Base-by-base conservation (phyloP, 2,329 filamentous ascomycete genomes). In the Epichloe coenophiala region DNA sequence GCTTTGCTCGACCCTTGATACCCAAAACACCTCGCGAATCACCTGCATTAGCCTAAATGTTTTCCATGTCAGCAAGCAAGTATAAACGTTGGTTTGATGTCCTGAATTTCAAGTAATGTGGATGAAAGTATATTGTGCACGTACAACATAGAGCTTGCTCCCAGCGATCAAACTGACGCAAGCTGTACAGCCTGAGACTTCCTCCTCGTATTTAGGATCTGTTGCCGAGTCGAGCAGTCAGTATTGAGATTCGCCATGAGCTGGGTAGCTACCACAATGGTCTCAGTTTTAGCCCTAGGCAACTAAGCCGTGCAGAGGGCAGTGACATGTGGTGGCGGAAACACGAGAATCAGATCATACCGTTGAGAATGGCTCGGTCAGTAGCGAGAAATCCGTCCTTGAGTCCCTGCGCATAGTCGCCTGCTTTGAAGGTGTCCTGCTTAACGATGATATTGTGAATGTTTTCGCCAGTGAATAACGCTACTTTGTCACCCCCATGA, bases 381-480 rank as follows among this genome's bases (percentile, higher is more conserved):
- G 90, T 96, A 45, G 93, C 93, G 51, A 98, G 76, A 68, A 98
- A 98, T 52, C 90, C 91, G 68, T 98, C 93, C 73, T 96, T 96
- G 60, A 98, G 76, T 48, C 91, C 88, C 74, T 97, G 93, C 66
- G 94, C 88, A 61, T 95, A 88, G 69, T 97, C 84, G 59, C 87
- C 88, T 57, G 84, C 77, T 70, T 89, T 88, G 72, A 96, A 98
- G 33, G 88, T 83, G 52, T 95, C 89, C 71, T 98, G 93, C 70
- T 94, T 95, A 56, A 88, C 80, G 56, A 98, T 80, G 65, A 98
- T 98, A 66, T 89, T 83, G 72, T 96, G 88, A 64, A 98, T 83
- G 64, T 96, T 82, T 60, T 94, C 85, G 63, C 93, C 93, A 4
- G 91, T 83, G 67, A 95, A 98, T 52, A 93, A 71, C 47, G 93